Percentiles rank a stretch among this genome's conserved stretches.
phyloP scores from a whole-genome alignment of 169 alveolate species.

The Plasmodium inui region DNA sequence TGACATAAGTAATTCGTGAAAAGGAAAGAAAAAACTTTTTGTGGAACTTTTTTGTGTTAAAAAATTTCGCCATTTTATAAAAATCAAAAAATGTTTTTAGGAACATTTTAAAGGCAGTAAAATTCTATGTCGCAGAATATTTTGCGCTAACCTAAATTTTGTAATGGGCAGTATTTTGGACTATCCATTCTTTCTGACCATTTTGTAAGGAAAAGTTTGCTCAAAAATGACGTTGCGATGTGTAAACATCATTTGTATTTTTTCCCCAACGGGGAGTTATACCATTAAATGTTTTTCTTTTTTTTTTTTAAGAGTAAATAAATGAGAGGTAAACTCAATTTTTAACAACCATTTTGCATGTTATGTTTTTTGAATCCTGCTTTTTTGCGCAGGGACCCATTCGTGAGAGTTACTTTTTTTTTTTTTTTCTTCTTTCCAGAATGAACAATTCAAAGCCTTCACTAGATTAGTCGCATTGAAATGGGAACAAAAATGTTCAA shows the following conservation, averaged over 20 bases:
- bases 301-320: not conserved
- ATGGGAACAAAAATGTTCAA: not conserved
- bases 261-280: not conserved
- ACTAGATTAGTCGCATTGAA: not conserved
- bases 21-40: not conserved
- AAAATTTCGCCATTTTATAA: not conserved
- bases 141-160: not conserved
- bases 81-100: not conserved
- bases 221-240: not conserved
- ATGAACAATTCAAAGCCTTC: not conserved
- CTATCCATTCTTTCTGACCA: not conserved
- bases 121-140: not conserved
- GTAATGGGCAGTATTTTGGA: not conserved
- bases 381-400: not conserved
- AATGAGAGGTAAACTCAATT: not conserved
- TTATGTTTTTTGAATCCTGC: not conserved
- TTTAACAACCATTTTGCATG: not conserved
- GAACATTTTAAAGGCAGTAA: not conserved
- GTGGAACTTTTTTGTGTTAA: not conserved
- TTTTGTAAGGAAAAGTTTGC: not conserved
- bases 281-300: not conserved
- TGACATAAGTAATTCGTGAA: not conserved
- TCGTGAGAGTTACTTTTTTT: not conserved
- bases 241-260: not conserved
- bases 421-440: not conserved